A percentile compares a stretch with the other conserved stretches of the same genome.
Evolutionary conservation across 345 rosid species (phyloP).

Genomic region (Citrus trifoliata): DNA sequence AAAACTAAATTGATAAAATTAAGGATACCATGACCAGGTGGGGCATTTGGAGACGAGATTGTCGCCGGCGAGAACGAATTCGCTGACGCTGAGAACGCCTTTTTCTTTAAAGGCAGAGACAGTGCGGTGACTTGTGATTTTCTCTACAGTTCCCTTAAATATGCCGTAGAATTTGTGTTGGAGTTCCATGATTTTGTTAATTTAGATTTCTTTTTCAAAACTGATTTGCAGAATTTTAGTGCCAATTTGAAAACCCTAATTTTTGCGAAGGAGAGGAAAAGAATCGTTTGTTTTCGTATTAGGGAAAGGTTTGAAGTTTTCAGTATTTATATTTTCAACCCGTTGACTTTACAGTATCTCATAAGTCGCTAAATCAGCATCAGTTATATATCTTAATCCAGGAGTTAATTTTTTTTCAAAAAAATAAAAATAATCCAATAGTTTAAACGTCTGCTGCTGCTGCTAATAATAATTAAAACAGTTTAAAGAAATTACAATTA

Average conservation of each 20-base stretch:
- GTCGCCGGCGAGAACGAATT: slow-evolving; percentile 88
- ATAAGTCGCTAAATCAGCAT: too few species aligned
- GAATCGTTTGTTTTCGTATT: not conserved
- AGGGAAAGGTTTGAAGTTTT: not conserved
- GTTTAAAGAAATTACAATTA: too few species aligned
- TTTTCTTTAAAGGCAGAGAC: slow-evolving; percentile 96
- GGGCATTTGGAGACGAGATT: slow-evolving; percentile 99
- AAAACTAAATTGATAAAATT: not conserved
- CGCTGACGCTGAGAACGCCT: slow-evolving; percentile 94
- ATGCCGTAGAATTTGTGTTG: slow-evolving; percentile 85
- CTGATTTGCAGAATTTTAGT: not conserved
- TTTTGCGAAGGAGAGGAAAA: not conserved
- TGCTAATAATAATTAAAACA: too few species aligned
- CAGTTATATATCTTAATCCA: too few species aligned
- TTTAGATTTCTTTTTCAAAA: not conserved
- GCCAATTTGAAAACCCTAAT: not conserved
- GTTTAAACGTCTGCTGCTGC: too few species aligned
- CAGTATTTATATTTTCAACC: not conserved
- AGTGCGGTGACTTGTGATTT: slow-evolving; percentile 85
- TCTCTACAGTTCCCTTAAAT: slow-evolving; percentile 92
- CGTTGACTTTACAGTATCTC: not conserved
- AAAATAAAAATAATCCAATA: too few species aligned
- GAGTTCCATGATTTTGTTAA: slow-evolving; percentile 40
- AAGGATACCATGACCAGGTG: slow-evolving; percentile 90
- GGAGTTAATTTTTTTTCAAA: too few species aligned